Evolutionary conservation across 441 rosid genomes (phyloP).

Genomic region (Erodium trifolium): DNA sequence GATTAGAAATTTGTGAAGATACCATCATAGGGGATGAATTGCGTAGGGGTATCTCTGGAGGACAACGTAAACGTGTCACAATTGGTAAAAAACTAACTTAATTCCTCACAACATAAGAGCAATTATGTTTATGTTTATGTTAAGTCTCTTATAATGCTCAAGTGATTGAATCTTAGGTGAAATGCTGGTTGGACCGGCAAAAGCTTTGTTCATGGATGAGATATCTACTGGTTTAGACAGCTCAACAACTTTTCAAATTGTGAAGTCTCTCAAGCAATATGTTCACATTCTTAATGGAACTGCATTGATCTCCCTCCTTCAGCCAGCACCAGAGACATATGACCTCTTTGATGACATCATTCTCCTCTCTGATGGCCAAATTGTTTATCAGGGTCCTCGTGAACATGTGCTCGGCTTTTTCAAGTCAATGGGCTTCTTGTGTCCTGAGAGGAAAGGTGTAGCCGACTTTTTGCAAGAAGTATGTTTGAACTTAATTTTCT

Average conservation of each 20-base stretch:
- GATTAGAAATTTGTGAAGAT: constrained; percentile 75
- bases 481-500: constrained; percentile 19
- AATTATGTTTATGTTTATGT: not conserved
- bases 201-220: constrained; percentile 78
- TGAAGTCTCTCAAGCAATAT: constrained; percentile 57
- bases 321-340: constrained; percentile 92
- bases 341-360: constrained; percentile 20
- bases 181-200: constrained; percentile 80
- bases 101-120: not conserved
- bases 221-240: constrained; percentile 91
- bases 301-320: constrained; percentile 76
- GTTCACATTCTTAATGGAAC: constrained; percentile 74
- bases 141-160: not conserved
- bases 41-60: constrained; percentile 86
- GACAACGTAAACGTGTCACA: constrained; percentile 27
- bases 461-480: constrained; percentile 29
- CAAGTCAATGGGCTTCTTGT: constrained; percentile 66
- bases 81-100: constrained; percentile 38
- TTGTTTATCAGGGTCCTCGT: constrained; percentile 77
- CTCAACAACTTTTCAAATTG: constrained; percentile 78
- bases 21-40: constrained; percentile 71
- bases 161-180: constrained; percentile 36
- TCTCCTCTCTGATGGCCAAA: constrained; percentile 63
- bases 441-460: constrained; percentile 78
- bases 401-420: constrained; percentile 64